A percentile compares a stretch with the other conserved stretches of the same genome.
phyloP scores from a whole-genome alignment of 164 flowering plant genomes.

The Taxillus chinensis region DNA sequence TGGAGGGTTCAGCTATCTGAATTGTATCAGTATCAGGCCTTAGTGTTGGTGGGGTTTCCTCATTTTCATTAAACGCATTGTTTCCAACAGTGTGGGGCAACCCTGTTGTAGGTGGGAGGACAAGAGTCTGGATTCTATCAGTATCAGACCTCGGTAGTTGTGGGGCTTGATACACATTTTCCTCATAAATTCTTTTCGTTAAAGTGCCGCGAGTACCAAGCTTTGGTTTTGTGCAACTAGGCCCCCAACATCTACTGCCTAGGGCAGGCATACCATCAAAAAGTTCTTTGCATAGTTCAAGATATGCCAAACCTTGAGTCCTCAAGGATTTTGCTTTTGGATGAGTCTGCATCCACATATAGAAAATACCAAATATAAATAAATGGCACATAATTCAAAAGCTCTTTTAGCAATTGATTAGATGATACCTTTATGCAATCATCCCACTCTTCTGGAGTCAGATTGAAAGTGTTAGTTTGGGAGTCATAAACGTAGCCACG shows the following conservation, averaged over 20 bases:
- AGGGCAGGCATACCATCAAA: background rate
- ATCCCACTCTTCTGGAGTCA: background rate
- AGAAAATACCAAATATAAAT: too few species aligned
- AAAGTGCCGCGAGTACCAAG: background rate
- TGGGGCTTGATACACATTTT: too few species aligned
- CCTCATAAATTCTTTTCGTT: too few species aligned
- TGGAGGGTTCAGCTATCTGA: too few species aligned
- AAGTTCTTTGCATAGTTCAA: background rate
- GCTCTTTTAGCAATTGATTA: background rate
- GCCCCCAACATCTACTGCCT: background rate
- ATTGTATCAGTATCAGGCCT: too few species aligned
- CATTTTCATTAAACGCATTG: too few species aligned
- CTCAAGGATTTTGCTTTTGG: background rate
- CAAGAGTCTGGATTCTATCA: too few species aligned
- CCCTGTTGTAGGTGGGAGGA: background rate
- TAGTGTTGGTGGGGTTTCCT: too few species aligned
- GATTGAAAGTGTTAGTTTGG: background rate
- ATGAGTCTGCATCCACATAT: background rate
- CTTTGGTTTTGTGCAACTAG: background rate
- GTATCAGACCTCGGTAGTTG: too few species aligned
- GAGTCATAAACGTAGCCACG: background rate
- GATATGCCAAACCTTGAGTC: background rate
- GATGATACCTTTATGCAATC: background rate
- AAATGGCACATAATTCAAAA: background rate
- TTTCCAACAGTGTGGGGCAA: background rate